A percentile compares a stretch with the other conserved stretches of the same genome.
phyloP scores from a whole-genome alignment of 345 rosid genomes.

The Gossypioides kirkii region DNA sequence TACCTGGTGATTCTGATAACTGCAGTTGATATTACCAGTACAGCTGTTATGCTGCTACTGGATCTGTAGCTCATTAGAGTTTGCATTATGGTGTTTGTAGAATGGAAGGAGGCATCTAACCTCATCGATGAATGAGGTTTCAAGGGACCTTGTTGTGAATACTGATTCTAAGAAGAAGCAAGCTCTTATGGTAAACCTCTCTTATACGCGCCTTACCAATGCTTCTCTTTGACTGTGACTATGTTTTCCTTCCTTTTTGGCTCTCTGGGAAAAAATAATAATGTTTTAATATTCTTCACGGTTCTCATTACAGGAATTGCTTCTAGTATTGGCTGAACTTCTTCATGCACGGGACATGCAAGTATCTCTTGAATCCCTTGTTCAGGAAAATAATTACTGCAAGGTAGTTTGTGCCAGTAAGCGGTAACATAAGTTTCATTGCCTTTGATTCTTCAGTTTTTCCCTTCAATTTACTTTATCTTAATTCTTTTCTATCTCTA shows the following conservation, averaged over 20 bases:
- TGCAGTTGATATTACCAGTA: neutral
- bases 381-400: slow-evolving; percentile 86
- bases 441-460: neutral
- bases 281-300: neutral
- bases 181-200: slow-evolving; percentile 69
- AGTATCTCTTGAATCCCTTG: slow-evolving; percentile 74
- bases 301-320: slow-evolving; percentile 64
- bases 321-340: slow-evolving; percentile 76
- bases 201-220: slow-evolving; percentile 6
- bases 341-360: slow-evolving; percentile 76
- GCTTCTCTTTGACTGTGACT: slow-evolving; percentile 8
- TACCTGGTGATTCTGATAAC: neutral
- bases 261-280: slow-evolving; percentile 1
- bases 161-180: slow-evolving; percentile 85
- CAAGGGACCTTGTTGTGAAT: slow-evolving; percentile 96
- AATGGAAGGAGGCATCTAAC: slow-evolving; percentile 93
- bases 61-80: slow-evolving; percentile 21
- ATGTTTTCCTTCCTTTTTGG: neutral
- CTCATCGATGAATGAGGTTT: slow-evolving; percentile 90
- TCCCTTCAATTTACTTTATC: neutral
- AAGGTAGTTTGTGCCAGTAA: slow-evolving; percentile 44
- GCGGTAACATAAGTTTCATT: neutral
- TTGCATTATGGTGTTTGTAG: slow-evolving; percentile 38
- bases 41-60: slow-evolving; percentile 8
- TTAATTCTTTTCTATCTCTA: slow-evolving; percentile 3